Conservation (phyloP, 139 green algal species). For the Edaphochlamys debaryana region DNA sequence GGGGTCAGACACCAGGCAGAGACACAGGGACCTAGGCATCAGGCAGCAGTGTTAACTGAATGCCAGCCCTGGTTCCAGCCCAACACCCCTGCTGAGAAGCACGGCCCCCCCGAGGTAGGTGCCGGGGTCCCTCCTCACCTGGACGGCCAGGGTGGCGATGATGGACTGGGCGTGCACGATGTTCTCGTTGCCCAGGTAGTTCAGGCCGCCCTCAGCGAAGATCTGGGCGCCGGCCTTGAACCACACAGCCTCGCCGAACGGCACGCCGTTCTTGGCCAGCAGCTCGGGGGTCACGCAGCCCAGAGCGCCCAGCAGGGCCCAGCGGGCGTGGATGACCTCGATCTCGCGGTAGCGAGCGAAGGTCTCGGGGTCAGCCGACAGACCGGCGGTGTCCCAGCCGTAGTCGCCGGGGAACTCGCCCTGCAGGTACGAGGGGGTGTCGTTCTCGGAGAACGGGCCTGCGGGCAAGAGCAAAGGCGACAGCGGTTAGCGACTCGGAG, state of each 20-base stretch:
- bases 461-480: neutral
- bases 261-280: slow-evolving; percentile 55
- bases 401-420: slow-evolving; percentile 89
- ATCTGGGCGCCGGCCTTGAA: slow-evolving; percentile 93
- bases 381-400: slow-evolving; percentile 93
- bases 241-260: slow-evolving; percentile 83
- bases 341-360: slow-evolving; percentile 86
- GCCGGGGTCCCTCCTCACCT: slow-evolving; percentile 60
- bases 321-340: slow-evolving; percentile 87
- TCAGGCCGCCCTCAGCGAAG: slow-evolving; percentile 75
- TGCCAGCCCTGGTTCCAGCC: no score
- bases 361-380: slow-evolving; percentile 88
- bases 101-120: no score
- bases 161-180: slow-evolving; percentile 93
- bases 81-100: no score
- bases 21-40: no score
- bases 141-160: slow-evolving; percentile 82
- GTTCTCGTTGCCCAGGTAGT: slow-evolving; percentile 83
- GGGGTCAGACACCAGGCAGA: no score
- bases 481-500: neutral
- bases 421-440: slow-evolving; percentile 84
- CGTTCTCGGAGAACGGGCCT: slow-evolving; percentile 83
- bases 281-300: slow-evolving; percentile 78
- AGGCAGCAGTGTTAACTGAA: no score
- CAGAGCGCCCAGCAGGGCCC: slow-evolving; percentile 94